Evolutionary conservation across 805 yeast genomes (phyloP), one percentile per base, ranked within the genome.

Genomic region (Kuraishia floccosa): DNA sequence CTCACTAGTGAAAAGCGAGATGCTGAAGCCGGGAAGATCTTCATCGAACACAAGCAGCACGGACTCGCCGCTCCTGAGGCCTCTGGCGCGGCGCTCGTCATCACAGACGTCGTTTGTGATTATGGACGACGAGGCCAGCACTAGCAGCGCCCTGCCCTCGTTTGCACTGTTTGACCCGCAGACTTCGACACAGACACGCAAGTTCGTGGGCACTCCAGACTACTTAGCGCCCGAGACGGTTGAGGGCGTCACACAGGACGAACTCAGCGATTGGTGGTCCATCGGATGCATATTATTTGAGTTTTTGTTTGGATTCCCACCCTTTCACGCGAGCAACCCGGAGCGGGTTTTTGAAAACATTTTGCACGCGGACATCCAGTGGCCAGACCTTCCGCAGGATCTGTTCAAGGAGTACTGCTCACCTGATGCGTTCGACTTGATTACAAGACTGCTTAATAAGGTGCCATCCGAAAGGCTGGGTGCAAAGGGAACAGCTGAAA

Each of bases 221-320:
- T 91, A 91, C 52, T 66, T 93, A 24, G 94, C 99, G 0, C 99
- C 99, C 0, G 99, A 91, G 49, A 87, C 96, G 0, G 85, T 91
- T 38, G 62, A 68, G 25, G 97, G 96, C 24, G 63, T 67, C 2
- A 79, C 82, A 0, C 96, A 89, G 49, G 82, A 76, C 37, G 86
- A 75, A 39, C 70, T 76, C 39, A 76, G 89, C n/a, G 96, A 87
- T 57, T 87, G 98, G 98, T 91, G 99, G 99, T 84, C 97, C 2
- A 71, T 89, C 21, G 99, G 99, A 0, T 89, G 97, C 52, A 85
- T 91, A 9, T 55, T 89, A 34, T 91, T 89, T 60, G 99, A 91
- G 54, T 79, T 91, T 47, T 48, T 85, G 25, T 82, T 79, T 50
- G 98, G 98, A 0, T 82, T 74, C 49, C 96, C 99, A 2, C 99